Evolutionary conservation across 2,329 filamentous ascomycete genomes (phyloP), one percentile per base, ranked within the genome.

Genomic region (Penicillium nordicum): DNA sequence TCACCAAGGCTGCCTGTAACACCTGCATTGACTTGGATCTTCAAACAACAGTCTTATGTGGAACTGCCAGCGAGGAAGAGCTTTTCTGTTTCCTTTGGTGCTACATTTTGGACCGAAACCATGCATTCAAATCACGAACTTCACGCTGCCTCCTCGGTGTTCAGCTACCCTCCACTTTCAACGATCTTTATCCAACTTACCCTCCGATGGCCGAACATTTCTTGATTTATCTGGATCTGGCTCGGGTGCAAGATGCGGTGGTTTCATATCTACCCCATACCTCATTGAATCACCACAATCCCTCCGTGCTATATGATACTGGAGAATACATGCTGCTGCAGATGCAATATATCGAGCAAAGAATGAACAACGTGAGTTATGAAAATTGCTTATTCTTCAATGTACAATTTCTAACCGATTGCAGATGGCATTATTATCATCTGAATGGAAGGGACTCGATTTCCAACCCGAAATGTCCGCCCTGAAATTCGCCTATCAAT

Each of bases 61-160:
- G 16, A 43, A 34, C 14, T 5, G 25, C 27, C 18, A 57, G 45
- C 18, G 60, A 62, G 38, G 64, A 66, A 37, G 62, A 64, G 32
- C 46, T 57, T 27, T 65, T 60, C 50, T 67, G 64, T 46, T 46
- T 63, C 21, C 51, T 67, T 14, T 66, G 64, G 63, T 66, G 63
- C 47, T 67, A 66, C 36, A 62, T 55, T 29, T 34, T 67, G 43
- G 64, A 67, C 38, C 53, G 57, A 34, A 67, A 65, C 41, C 61
- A 67, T 43, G 62, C 63, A 5, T 63, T 58, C 48, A 67, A 66
- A 42, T 50, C 60, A 14, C 60, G 59, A 12, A 38, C 44, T 10
- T 44, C 51, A 12, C 47, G 40, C 18, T 48, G 55, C 21, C 53
- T 57, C n/a, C 47, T 60, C 30, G 52, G 57, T 2, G 38, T 55